Percentiles rank a stretch among this genome's conserved stretches.
Conservation (phyloP, 1,284 basidiomycete species). For the Phenoliferia sp. region DNA sequence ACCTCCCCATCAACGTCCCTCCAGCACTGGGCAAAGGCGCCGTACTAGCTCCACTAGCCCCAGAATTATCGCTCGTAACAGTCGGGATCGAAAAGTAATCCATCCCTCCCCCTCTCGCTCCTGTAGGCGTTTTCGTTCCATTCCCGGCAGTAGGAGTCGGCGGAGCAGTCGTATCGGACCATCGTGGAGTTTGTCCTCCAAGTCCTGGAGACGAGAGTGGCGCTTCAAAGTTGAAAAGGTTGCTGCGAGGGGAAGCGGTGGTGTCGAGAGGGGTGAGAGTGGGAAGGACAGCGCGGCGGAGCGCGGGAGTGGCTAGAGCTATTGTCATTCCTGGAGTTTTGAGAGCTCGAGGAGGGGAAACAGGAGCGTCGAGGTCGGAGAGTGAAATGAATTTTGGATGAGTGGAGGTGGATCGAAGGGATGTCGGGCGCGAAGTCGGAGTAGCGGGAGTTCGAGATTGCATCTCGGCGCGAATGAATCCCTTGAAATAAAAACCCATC, state of each 20-base stretch:
- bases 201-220: too few relatives aligned
- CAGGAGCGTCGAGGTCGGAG: constrained; percentile 36
- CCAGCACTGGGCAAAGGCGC: constrained; percentile 5
- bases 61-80: neutral
- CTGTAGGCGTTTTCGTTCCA: constrained; percentile 19
- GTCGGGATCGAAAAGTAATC: constrained; percentile 32
- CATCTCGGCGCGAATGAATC: constrained; percentile 34
- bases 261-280: constrained; percentile 32
- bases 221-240: constrained; percentile 10
- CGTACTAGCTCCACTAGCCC: too few relatives aligned
- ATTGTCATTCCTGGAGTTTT: constrained; percentile 50
- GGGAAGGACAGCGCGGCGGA: constrained; percentile 51
- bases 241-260: constrained; percentile 10
- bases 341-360: constrained; percentile 29
- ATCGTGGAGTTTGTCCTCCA: too few relatives aligned
- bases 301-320: constrained; percentile 60
- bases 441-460: constrained; percentile 28
- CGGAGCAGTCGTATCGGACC: too few relatives aligned
- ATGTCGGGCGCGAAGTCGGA: constrained; percentile 29
- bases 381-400: constrained; percentile 41
- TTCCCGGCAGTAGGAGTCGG: neutral
- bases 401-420: too few relatives aligned
- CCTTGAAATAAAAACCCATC: neutral
- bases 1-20: constrained; percentile 25
- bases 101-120: constrained; percentile 14